Evolutionary conservation across 345 rosid genomes (phyloP), one percentile per base, ranked within the genome.

Genomic region (Salix caprea): DNA sequence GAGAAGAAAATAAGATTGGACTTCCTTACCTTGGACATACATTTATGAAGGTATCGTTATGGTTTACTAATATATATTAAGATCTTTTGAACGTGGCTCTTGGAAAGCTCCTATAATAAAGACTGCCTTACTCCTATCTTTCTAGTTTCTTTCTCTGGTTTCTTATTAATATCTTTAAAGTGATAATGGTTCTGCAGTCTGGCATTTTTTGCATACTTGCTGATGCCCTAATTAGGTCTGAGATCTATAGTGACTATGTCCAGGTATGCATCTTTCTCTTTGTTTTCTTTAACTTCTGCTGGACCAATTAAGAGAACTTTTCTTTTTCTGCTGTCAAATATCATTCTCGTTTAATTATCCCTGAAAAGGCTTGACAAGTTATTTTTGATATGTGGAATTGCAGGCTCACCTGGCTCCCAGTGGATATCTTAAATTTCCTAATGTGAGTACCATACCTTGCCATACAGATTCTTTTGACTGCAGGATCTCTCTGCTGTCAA

Each of bases 361-460:
- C 16, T 67, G 42, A 40, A 61, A 74, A 28, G 44, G 72, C 70
- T 70, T 75, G 50, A 62, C 19, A 44, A 69, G 14, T 67, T 21
- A 70, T 34, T 62, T 52, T 64, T 68, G 58, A 67, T 40, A 39
- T 34, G 48, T 76, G 71, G 50, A 81, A 70, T 77, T 78, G 85
- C 90, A 91, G 96, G 88, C 86, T 70, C 96, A 91, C 83, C 80
- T 91, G 87, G 96, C 96, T 81, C 96, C 96, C 15, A 89, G 93
- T 67, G 93, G 96, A 73, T 91, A 91, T 86, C 91, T 91, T 30
- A 91, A 89, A 77, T 75, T 91, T 42, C 96, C 96, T 23, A 86
- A 87, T 71, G 92, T 89, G 85, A 91, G 92, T 86, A 40, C 34
- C 64, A 32, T 65, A 9, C n/a, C 18, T 37, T 65, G 52, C 60